Base-by-base conservation (phyloP, 768 basidiomycete genomes). In the Roridomyces roridus region DNA sequence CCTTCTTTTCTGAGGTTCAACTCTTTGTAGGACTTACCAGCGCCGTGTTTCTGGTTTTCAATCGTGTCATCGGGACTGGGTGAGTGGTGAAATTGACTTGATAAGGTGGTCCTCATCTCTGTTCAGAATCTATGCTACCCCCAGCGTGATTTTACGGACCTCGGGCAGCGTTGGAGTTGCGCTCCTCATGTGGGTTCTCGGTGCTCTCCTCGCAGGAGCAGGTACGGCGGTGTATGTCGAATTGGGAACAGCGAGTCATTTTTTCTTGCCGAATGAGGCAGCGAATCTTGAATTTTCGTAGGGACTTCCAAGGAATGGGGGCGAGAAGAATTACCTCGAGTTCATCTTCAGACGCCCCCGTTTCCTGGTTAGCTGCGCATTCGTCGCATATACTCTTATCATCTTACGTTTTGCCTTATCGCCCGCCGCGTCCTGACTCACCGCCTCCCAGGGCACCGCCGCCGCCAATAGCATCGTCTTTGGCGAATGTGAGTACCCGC, bases 161-260 rank as follows among this genome's bases (percentile, higher is more conserved):
- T 84, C 87, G 0, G 89, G 89, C 6, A 90, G 89, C 52, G 84
- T 89, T 1, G 89, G 88, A 1, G 80, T 89, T 40, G 78, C 86
- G 0, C 75, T 91, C 21, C 47, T 84, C 9, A 85, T 89, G 83
- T 91, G 89, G 89, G 70, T 89, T 17, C 64, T 89, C 6, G 89
- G 89, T 0, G 82, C 88, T 5, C 65, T 79, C 25, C 80, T 90
- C 35, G 87, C 89, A 2, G 78, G 82, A 0, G 80, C 82, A 31
- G 89, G 89, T 5, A 88, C 88, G 2, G 79, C 82, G 0, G 89
- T 91, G 4, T 91, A 85, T 60, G 77, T 90, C n/a, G 89, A 91
- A 67, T 78, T 89, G 18, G 89, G 89, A 21, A 89, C 89, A 23
- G 88, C 89, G 55, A 59, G 78, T 34, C 7, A 59, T 35, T 42